Evolutionary conservation across 192 early-diverging fungal genomes (phyloP).

Genomic region (Phlyctochytrium arcticum): DNA sequence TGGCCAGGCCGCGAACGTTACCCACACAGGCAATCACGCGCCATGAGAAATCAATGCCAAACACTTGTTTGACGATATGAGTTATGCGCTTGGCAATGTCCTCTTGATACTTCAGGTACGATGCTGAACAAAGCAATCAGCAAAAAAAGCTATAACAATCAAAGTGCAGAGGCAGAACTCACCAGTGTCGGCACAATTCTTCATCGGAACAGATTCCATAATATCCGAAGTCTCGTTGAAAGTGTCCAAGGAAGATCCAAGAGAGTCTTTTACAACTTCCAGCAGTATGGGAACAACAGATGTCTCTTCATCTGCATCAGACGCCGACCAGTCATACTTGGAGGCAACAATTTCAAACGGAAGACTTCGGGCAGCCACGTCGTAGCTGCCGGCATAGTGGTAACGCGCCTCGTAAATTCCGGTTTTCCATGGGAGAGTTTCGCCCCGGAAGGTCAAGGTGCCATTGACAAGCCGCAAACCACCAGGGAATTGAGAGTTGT

Average conservation of each 20-base stretch:
- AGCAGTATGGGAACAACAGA: no score
- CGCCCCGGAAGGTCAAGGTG: slow-evolving; percentile 59
- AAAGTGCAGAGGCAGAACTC: neutral
- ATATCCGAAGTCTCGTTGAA: no score
- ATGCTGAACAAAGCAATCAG: slow-evolving; percentile 1
- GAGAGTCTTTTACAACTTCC: slow-evolving; percentile 1
- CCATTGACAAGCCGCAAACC: slow-evolving; percentile 27
- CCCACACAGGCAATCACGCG: slow-evolving; percentile 56
- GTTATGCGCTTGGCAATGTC: slow-evolving; percentile 58
- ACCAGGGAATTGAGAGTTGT: neutral
- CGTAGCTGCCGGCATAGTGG: slow-evolving; percentile 84
- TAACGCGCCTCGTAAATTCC: slow-evolving; percentile 90
- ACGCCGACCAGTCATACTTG: slow-evolving; percentile 21
- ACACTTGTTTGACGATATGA: slow-evolving; percentile 75
- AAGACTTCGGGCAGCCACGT: slow-evolving; percentile 67
- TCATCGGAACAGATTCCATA: slow-evolving; percentile 20
- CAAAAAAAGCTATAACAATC: neutral
- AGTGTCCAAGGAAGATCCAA: no score
- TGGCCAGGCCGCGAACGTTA: slow-evolving; percentile 45
- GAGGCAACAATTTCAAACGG: slow-evolving; percentile 74
- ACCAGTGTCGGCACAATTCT: slow-evolving; percentile 19
- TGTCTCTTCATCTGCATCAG: no score
- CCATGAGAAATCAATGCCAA: slow-evolving; percentile 87
- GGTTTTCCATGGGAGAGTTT: slow-evolving; percentile 74
- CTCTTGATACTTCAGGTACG: slow-evolving; percentile 33